phyloP scores from a whole-genome alignment of 108 stramenopile species.

The Nannochloropsis granulata region DNA sequence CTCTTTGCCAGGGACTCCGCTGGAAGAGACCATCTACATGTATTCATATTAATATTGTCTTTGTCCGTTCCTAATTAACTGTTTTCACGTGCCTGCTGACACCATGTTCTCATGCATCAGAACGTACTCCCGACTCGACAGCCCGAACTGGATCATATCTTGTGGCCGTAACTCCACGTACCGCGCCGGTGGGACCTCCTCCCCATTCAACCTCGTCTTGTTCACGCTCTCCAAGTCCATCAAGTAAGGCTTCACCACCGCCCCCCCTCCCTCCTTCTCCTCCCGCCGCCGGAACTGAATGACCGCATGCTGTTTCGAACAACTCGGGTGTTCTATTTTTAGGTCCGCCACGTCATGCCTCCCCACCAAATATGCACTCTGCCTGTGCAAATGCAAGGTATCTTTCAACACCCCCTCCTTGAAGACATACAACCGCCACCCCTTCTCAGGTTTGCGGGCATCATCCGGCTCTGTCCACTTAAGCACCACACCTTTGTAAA shows the following conservation, averaged over 20 bases:
- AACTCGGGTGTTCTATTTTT: constrained; percentile 56
- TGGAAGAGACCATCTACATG: too few relatives aligned
- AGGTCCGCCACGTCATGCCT: constrained; percentile 77
- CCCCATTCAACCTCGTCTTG: constrained; percentile 82
- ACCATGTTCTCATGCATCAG: constrained; percentile 60
- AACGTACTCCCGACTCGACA: constrained; percentile 79
- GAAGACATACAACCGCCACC: constrained; percentile 91
- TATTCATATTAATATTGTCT: too few relatives aligned
- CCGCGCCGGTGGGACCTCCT: constrained; percentile 63
- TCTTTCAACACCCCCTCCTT: constrained; percentile 39
- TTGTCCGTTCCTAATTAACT: too few relatives aligned
- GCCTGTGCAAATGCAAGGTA: constrained; percentile 61
- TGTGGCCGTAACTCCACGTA: constrained; percentile 82
- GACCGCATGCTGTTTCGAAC: constrained; percentile 88
- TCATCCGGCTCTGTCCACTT: constrained; percentile 92
- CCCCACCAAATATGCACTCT: constrained; percentile 83
- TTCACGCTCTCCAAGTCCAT: constrained; percentile 93
- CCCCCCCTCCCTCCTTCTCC: constrained; percentile 7
- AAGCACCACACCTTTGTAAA: constrained; percentile 72
- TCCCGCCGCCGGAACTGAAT: constrained; percentile 67
- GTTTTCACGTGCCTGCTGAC: too few relatives aligned
- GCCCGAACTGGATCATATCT: constrained; percentile 76
- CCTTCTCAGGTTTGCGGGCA: constrained; percentile 62
- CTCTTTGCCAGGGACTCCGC: too few relatives aligned
- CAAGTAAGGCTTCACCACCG: constrained; percentile 58